Conservation (phyloP, 768 basidiomycete genomes). For the Gautieria morchelliformis region DNA sequence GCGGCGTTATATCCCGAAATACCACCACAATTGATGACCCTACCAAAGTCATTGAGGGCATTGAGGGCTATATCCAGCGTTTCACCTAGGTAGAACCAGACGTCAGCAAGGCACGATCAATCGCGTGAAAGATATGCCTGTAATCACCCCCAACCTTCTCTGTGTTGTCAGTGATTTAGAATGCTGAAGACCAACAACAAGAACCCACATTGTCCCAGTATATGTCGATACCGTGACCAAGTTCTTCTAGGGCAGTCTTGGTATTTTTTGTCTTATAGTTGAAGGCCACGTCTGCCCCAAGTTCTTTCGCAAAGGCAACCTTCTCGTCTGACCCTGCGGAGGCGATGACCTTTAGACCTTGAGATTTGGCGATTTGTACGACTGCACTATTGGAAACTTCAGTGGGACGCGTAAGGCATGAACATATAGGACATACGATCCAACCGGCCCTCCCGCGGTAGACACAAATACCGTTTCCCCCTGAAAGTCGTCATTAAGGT, state of each 20-base stretch:
- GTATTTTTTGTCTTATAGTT: slow-evolving; percentile 24
- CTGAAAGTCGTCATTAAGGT: slow-evolving; percentile 11
- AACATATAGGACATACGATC: slow-evolving; percentile 35
- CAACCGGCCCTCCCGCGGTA: slow-evolving; percentile 44
- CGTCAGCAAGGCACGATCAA: neutral
- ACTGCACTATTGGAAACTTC: slow-evolving; percentile 13
- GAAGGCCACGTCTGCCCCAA: slow-evolving; percentile 30
- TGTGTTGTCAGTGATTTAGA: slow-evolving; percentile 12
- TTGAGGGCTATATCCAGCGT: slow-evolving; percentile 46
- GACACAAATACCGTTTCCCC: slow-evolving; percentile 44
- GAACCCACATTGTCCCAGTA: neutral
- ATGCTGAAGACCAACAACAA: neutral
- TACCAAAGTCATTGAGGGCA: slow-evolving; percentile 12
- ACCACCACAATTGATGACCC: slow-evolving; percentile 19
- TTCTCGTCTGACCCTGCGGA: slow-evolving; percentile 33
- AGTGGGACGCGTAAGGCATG: neutral
- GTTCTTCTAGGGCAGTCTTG: slow-evolving; percentile 21
- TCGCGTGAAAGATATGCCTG: neutral
- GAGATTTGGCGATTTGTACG: slow-evolving; percentile 30
- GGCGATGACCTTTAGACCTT: slow-evolving; percentile 33
- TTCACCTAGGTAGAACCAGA: slow-evolving; percentile 16
- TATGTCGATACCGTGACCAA: slow-evolving; percentile 26
- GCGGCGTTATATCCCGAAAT: slow-evolving; percentile 24
- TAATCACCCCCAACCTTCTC: slow-evolving; percentile 32
- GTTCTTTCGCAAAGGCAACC: slow-evolving; percentile 24